Evolutionary conservation across 306 rosid genomes (phyloP).

Genomic region (Sicyos baderoa): DNA sequence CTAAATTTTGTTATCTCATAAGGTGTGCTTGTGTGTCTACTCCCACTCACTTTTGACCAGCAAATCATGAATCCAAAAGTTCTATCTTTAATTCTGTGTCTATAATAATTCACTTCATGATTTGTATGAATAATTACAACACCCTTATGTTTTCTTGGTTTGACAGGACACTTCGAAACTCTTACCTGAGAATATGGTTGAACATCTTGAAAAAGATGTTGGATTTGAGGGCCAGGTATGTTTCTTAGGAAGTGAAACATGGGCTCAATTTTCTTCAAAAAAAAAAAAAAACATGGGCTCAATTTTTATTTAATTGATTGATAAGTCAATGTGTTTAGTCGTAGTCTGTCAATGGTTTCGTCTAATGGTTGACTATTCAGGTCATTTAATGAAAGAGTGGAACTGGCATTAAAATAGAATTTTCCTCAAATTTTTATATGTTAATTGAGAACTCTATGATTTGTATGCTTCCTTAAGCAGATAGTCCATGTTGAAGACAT

Average conservation of each 20-base stretch:
- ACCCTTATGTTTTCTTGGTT: conserved; percentile 20
- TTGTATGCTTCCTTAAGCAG: conserved; percentile 37
- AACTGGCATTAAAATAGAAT: not conserved
- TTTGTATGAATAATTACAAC: not conserved
- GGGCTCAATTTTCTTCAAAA: conserved; percentile 1
- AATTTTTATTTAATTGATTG: not conserved
- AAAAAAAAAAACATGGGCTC: not conserved
- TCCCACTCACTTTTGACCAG: not conserved
- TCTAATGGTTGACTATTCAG: not conserved
- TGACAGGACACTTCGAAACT: conserved; percentile 49
- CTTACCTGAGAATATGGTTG: conserved; percentile 64
- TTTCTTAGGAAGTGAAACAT: not conserved
- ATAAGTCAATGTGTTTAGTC: not conserved
- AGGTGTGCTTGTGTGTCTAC: too few species aligned
- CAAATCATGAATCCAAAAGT: conserved; percentile 9
- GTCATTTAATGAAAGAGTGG: not conserved
- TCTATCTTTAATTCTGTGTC: conserved; percentile 9
- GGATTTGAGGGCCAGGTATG: conserved; percentile 73
- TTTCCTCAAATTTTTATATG: not conserved
- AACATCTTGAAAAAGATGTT: conserved; percentile 68
- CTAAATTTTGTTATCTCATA: too few species aligned
- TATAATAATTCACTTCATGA: not conserved
- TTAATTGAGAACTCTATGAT: conserved; percentile 24
- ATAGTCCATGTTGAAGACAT: conserved; percentile 79
- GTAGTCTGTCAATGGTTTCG: not conserved